Percentiles rank a stretch among this genome's conserved stretches.
Evolutionary conservation across 148 eudicot genomes (phyloP).

Genomic region (Linanthus parryae): DNA sequence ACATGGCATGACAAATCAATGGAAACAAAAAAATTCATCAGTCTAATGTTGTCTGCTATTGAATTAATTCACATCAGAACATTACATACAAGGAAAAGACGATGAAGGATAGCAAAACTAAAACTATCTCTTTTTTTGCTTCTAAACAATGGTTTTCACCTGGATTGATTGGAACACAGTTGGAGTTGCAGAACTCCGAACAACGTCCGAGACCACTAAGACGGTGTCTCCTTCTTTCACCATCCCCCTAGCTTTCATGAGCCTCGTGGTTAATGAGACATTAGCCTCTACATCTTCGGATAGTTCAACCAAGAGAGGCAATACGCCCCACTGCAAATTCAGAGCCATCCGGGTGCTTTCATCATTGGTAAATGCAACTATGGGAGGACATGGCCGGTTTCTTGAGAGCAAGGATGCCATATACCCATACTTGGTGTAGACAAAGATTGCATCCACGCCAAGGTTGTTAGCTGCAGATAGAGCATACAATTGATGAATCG

Average conservation of each 20-base stretch:
- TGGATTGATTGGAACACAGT: constrained; percentile 36
- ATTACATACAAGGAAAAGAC: background rate
- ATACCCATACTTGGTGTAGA: constrained; percentile 35
- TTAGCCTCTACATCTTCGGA: constrained; percentile 40
- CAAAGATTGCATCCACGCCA: constrained; percentile 41
- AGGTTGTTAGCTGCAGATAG: constrained; percentile 36
- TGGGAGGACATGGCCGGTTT: constrained; percentile 39
- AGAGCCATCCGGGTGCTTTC: constrained; percentile 31
- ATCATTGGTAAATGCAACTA: constrained; percentile 38
- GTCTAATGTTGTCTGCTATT: no score
- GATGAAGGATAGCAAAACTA: no score
- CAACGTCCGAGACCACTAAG: constrained; percentile 33
- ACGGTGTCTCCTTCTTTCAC: constrained; percentile 34
- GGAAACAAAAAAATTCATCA: no score
- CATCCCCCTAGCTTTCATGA: constrained; percentile 32
- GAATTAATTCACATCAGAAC: background rate
- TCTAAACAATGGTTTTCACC: constrained; percentile 30
- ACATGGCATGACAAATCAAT: no score
- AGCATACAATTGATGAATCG: background rate
- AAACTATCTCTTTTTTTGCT: background rate
- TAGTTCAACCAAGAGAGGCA: constrained; percentile 26
- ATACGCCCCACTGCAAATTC: constrained; percentile 47
- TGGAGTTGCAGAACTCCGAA: constrained; percentile 19
- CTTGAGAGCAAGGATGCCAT: constrained; percentile 54
- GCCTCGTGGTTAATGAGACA: constrained; percentile 16